Conservation (phyloP, 495 filamentous ascomycete species). For the Choiromyces venosus region DNA sequence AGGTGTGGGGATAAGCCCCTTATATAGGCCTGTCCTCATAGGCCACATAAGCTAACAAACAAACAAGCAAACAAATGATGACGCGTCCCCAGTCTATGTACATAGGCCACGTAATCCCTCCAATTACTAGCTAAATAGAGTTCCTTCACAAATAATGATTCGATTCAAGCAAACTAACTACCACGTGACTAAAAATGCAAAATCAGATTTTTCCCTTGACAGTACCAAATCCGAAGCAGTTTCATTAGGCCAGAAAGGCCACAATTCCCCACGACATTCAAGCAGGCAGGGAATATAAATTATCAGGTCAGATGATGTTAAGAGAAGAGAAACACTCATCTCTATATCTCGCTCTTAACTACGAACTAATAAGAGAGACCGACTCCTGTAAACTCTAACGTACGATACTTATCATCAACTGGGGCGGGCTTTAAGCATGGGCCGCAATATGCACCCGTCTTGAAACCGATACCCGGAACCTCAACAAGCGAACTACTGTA, state of each 20-base stretch:
- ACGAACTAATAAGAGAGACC: neutral
- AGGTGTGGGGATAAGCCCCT: too few species aligned
- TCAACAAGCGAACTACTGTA: neutral
- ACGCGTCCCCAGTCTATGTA: too few species aligned
- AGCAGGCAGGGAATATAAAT: neutral
- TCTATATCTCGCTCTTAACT: neutral
- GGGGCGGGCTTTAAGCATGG: neutral
- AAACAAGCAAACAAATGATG: too few species aligned
- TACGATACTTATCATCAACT: neutral
- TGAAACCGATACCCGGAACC: neutral
- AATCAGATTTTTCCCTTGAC: too few species aligned
- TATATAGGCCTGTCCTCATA: too few species aligned
- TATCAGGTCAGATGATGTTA: neutral
- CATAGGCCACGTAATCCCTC: too few species aligned
- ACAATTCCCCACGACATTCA: neutral
- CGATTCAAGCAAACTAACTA: too few species aligned
- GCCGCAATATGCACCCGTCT: neutral
- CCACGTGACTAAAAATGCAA: too few species aligned
- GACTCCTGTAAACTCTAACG: neutral
- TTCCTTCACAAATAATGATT: too few species aligned
- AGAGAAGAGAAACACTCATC: neutral
- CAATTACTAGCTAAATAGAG: too few species aligned
- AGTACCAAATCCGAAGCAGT: neutral
- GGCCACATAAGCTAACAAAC: too few species aligned
- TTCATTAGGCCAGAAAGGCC: neutral